Evolutionary conservation across 1,284 basidiomycete genomes (phyloP).

Genomic region (Cutaneotrichosporon cutaneum): DNA sequence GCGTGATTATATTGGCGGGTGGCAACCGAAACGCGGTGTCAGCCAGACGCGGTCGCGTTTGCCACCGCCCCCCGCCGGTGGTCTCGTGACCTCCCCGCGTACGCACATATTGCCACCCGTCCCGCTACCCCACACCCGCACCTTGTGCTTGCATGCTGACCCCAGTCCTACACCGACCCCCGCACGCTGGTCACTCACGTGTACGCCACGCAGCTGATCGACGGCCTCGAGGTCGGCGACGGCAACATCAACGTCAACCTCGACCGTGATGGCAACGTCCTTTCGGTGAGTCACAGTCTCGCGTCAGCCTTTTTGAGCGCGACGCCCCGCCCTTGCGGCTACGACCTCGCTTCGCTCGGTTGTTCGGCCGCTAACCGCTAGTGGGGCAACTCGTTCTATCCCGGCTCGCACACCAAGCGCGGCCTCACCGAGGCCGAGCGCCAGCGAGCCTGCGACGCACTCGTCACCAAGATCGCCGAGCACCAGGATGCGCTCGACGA

Average conservation of each 20-base stretch:
- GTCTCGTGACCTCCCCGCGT: background rate
- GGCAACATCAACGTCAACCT: conserved; percentile 88
- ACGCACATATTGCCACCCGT: background rate
- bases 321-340: too few species aligned
- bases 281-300: conserved; percentile 55
- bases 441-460: conserved; percentile 26
- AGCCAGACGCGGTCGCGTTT: background rate
- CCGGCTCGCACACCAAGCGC: conserved; percentile 19
- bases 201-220: conserved; percentile 75
- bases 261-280: conserved; percentile 65
- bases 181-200: conserved; percentile 80
- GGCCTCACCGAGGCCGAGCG: conserved; percentile 22
- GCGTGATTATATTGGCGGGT: background rate
- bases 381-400: conserved; percentile 61
- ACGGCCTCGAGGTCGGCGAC: conserved; percentile 80
- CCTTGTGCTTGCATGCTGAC: conserved; percentile 51
- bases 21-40: background rate
- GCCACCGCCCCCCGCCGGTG: background rate
- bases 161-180: conserved; percentile 80
- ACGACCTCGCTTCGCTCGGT: too few species aligned
- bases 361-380: background rate
- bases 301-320: too few species aligned
- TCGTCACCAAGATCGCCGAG: conserved; percentile 27
- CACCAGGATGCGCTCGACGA: conserved; percentile 26
- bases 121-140: background rate